A percentile compares a stretch with the other conserved stretches of the same genome.
These are phyloP conservation scores for Calycina herbarum DNA, from an alignment of 2,329 filamentous ascomycete species.

Conservation along the genomic window DNA sequence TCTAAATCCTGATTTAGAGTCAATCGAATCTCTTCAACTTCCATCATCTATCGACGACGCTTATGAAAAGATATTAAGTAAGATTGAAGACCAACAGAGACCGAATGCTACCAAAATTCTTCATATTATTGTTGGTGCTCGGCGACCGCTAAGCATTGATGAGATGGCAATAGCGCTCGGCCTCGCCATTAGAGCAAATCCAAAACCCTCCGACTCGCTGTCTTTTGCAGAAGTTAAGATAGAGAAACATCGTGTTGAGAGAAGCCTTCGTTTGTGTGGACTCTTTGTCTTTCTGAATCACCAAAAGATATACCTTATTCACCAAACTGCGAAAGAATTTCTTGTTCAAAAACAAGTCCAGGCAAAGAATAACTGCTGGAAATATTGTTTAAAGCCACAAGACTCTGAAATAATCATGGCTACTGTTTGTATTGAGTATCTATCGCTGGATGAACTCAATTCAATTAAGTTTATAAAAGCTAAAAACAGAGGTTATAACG, in stretches of 20 bases:
- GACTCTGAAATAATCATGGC: constrained; percentile 1
- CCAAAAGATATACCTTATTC: constrained; percentile 40
- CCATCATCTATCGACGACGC: constrained; percentile 35
- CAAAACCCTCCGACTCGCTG: neutral
- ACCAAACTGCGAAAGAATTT: constrained; percentile 44
- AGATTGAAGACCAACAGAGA: constrained; percentile 30
- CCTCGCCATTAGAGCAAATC: constrained; percentile 2
- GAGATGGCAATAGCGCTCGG: constrained; percentile 39
- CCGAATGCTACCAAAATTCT: constrained; percentile 37
- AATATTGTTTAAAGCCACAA: neutral
- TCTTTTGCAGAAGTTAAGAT: constrained; percentile 11
- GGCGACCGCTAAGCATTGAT: constrained; percentile 36
- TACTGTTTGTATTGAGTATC: neutral
- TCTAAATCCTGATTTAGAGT: neutral
- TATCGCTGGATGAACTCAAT: neutral
- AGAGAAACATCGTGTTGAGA: constrained; percentile 27
- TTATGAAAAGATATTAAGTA: constrained; percentile 41
- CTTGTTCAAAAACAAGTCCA: constrained; percentile 21
- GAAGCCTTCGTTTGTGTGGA: constrained; percentile 36
- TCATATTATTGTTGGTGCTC: constrained; percentile 40
- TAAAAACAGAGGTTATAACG: no score
- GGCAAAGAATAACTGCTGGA: neutral
- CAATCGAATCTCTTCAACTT: constrained; percentile 6
- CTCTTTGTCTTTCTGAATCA: constrained; percentile 41
- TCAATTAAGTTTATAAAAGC: neutral